These are phyloP conservation scores for Penicillium sp. DNA, from an alignment of 2,329 filamentous ascomycete genomes.

Conservation along the genomic window DNA sequence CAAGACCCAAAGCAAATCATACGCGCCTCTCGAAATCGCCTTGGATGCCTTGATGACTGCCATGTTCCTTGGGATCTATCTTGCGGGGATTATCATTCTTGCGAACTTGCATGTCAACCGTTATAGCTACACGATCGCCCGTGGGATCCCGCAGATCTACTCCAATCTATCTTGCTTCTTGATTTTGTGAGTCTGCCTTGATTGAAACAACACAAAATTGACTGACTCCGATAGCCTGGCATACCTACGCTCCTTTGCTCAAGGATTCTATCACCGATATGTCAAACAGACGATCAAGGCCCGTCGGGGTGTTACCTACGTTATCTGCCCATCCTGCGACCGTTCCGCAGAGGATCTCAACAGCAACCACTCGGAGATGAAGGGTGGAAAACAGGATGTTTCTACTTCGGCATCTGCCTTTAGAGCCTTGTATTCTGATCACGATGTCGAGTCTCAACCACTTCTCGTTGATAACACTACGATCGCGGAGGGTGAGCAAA, in stretches of 20 bases:
- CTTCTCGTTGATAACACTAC: background rate
- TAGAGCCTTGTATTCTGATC: background rate
- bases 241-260: background rate
- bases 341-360: background rate
- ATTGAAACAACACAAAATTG: too few relatives aligned
- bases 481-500: background rate
- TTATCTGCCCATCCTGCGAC: background rate
- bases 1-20: background rate
- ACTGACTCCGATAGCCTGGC: background rate
- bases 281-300: background rate
- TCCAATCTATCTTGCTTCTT: slow-evolving; percentile 1
- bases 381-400: background rate
- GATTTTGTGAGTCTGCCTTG: background rate
- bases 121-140: background rate
- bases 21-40: background rate
- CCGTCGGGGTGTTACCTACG: background rate
- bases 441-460: background rate
- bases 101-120: background rate
- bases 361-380: background rate
- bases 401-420: background rate
- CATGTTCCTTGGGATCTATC: background rate
- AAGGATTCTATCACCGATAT: background rate
- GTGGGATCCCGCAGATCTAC: slow-evolving; percentile 1
- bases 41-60: background rate
- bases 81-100: background rate